These are phyloP conservation scores for Eucalyptus tenuipes DNA, from an alignment of 345 rosid species.

Conservation along the genomic window DNA sequence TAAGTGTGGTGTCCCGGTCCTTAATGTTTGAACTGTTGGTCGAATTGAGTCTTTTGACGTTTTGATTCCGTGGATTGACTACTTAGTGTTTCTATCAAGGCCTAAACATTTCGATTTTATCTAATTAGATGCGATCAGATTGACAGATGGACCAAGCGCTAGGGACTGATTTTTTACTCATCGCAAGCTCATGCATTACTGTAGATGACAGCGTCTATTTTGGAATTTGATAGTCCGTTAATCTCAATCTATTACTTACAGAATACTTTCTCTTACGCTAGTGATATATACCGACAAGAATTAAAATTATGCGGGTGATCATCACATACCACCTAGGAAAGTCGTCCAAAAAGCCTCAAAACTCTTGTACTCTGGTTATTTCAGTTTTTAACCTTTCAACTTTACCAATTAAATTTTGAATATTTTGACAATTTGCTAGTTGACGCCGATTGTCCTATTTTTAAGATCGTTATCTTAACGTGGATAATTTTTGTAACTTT, in stretches of 20 bases:
- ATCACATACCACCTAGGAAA: background rate
- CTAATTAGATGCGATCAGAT: background rate
- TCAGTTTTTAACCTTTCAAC: accelerated
- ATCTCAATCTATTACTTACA: background rate
- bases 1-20: background rate
- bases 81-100: background rate
- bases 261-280: background rate
- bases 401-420: too few relatives aligned
- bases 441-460: accelerated
- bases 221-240: background rate
- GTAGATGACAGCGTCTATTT: background rate
- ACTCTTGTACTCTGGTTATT: accelerated
- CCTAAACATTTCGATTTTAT: background rate
- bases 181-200: background rate
- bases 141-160: background rate
- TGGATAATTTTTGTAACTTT: too few relatives aligned
- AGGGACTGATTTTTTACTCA: background rate
- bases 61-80: background rate
- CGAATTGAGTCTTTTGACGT: background rate
- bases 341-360: accelerated
- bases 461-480: accelerated
- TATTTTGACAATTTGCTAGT: too few relatives aligned
- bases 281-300: accelerated
- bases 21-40: background rate
- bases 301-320: background rate